Evolutionary conservation across 768 basidiomycete species (phyloP), one percentile per base, ranked within the genome.

Genomic region (Xerocomus brunneocitrinus): DNA sequence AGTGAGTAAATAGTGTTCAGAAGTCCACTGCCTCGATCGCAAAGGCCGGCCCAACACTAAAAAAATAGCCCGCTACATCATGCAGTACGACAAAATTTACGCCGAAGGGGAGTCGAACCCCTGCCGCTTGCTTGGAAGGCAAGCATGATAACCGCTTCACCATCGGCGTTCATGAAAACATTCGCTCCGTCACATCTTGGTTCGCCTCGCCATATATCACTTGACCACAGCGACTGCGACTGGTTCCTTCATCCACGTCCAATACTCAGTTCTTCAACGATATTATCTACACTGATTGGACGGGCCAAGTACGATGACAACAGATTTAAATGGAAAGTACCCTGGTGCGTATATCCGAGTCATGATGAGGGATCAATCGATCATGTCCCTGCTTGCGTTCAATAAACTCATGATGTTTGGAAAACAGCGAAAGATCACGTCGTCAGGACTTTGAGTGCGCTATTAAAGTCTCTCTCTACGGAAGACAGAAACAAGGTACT

Each of bases 141-240:
- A 87, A 88, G 87, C 85, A 89, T 89, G 86, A 87, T 88, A 88
- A 87, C 87, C 86, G 79, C 83, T 89, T 87, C 87, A 89, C 87
- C 85, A 88, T 84, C 76, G 73, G 77, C 67, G 76, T 79, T 7
- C 32, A 5, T 36, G 2, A 6, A 3, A 36, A 4, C 16, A 2
- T 16, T 2, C 2, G 35, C 16, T 32, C 10, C 12, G 13, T 34
- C 8, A 5, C 9, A 12, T 13, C 13, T 34, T 34, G 32, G 32
- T 34, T 13, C 32, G 13, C 12, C 12, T 32, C 31, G 12, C 31
- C 31, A 19, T 19, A 1, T 19, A 19, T 19, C 19, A 19, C 19
- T 19, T 19, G 19, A 19, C 19, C 19, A 19, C 19, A 19, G 19
- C 19, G 19, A 19, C 19, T 19, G 19, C 19, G 19, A 19, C 19